phyloP scores from a whole-genome alignment of 345 rosid genomes.

The Lepidium aucheri region DNA sequence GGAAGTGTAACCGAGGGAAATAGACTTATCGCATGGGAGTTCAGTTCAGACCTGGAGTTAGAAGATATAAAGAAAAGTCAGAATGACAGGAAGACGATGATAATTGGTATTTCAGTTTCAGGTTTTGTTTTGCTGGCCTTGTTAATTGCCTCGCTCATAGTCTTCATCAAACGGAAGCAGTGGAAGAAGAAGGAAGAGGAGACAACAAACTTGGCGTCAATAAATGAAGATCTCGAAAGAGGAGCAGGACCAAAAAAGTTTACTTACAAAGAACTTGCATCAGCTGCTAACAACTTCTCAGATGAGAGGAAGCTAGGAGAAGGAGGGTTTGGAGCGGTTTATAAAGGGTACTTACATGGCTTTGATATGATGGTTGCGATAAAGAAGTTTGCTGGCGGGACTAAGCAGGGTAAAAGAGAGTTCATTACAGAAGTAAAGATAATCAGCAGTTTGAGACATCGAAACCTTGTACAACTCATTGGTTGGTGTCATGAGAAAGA shows the following conservation, averaged over 20 bases:
- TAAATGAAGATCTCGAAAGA: slow-evolving; percentile 42
- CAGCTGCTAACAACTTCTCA: slow-evolving; percentile 45
- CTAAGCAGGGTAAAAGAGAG: slow-evolving; percentile 46
- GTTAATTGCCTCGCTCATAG: not conserved
- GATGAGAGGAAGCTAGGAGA: not conserved
- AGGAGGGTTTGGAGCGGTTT: too few species aligned
- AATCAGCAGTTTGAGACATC: slow-evolving; percentile 51
- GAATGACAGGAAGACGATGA: not conserved
- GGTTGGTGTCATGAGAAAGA: slow-evolving; percentile 63
- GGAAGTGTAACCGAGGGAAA: slow-evolving; percentile 1
- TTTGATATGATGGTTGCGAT: slow-evolving; percentile 32
- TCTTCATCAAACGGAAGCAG: slow-evolving; percentile 8
- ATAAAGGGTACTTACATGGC: slow-evolving; percentile 32
- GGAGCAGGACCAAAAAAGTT: slow-evolving; percentile 53
- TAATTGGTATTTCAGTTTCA: slow-evolving; percentile 13
- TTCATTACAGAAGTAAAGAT: slow-evolving; percentile 45
- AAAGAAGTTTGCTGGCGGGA: slow-evolving; percentile 38
- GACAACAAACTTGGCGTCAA: slow-evolving; percentile 12
- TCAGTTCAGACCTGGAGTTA: slow-evolving; percentile 27
- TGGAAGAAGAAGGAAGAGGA: slow-evolving; percentile 7
- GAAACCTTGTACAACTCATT: slow-evolving; percentile 53
- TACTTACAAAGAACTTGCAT: slow-evolving; percentile 33
- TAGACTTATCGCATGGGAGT: slow-evolving; percentile 37
- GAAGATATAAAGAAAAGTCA: not conserved
- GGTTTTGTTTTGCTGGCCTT: slow-evolving; percentile 13